phyloP scores from a whole-genome alignment of 169 alveolate species.

The Amoebophrya sp. region DNA sequence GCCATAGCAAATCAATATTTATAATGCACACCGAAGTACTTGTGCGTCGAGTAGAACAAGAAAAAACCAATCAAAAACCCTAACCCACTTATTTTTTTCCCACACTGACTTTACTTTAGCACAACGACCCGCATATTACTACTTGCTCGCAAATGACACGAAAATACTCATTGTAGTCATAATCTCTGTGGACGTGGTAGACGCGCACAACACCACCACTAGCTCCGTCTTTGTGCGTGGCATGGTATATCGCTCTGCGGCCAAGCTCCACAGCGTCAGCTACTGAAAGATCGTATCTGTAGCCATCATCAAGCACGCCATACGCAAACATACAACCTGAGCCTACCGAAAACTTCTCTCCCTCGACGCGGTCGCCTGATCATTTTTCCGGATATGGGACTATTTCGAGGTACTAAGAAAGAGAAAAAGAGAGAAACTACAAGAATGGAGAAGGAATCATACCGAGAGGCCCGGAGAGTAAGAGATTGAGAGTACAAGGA shows the following conservation, averaged over 20 bases:
- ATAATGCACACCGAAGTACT: too few species aligned
- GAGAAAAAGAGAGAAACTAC: not conserved
- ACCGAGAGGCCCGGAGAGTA: not conserved
- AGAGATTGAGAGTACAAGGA: not conserved
- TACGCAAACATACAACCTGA: constrained; percentile 97
- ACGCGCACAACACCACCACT: constrained; percentile 98
- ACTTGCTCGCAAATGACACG: too few species aligned
- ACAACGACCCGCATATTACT: too few species aligned
- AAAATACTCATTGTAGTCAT: too few species aligned
- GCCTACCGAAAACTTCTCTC: constrained; percentile 85
- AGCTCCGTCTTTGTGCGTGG: constrained; percentile 97
- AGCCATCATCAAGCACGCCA: constrained; percentile 91
- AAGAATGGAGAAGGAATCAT: not conserved
- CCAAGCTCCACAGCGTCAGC: constrained; percentile 97
- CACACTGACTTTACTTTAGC: too few species aligned
- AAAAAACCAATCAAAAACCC: too few species aligned
- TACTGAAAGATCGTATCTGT: constrained; percentile 72
- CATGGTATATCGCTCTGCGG: constrained; percentile 93
- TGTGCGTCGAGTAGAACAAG: too few species aligned
- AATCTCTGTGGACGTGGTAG: constrained; percentile 84
- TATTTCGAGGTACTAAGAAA: not conserved
- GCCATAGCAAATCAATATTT: too few species aligned
- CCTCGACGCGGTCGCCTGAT: constrained; percentile 47
- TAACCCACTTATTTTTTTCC: too few species aligned
- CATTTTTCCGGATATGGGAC: not conserved